Evolutionary conservation across 225 moss, liverwort and hornwort genomes (phyloP), one percentile per base, ranked within the genome.

Genomic region (Marchantia paleacea): DNA sequence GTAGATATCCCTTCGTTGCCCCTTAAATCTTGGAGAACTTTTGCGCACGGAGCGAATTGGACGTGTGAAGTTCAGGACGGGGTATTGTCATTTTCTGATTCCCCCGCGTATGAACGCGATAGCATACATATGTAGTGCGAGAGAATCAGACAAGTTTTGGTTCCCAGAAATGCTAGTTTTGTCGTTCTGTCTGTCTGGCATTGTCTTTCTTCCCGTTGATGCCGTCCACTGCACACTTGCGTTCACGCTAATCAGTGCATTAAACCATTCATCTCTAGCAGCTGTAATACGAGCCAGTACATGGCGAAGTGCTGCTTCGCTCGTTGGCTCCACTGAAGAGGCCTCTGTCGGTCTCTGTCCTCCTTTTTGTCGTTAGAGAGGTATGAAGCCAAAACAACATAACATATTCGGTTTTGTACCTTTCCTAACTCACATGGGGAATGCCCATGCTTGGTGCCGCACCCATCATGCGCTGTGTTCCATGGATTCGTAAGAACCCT

Each of bases 1-100:
- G 30, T 30, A 26, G 68, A 29, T 68, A 68, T 68, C 68, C 66
- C 19, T 29, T 26, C 25, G 12, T 63, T 73, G 29, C 81, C 52
- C 69, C 60, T 75, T 57, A 60, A 66, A 81, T 79, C 68, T 78
- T 75, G 78, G 60, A 78, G 78, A 81, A 78, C 30, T 47, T 64
- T 49, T 0, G 74, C 54, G 28, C 70, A 22, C 47, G 55, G 61
- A 53, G 30, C 55, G 22, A 74, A n/a, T 69, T 11, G 55, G 31
- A 54, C 28, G 61, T 25, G 73, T 15, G n/a, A 2, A 19, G 31
- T 14, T 22, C 24, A n/a, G 1, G 12, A 68, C 15, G 31, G 0
- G 65, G n/a, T 24, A 18, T 65, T 39, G 4, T 22, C 8, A 6
- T 11, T 26, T 68, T 8, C 19, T 66, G 66, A 66, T 19, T 3